phyloP scores from a whole-genome alignment of 2,329 filamentous ascomycete species.

The Hymenoscyphus fructigenus region DNA sequence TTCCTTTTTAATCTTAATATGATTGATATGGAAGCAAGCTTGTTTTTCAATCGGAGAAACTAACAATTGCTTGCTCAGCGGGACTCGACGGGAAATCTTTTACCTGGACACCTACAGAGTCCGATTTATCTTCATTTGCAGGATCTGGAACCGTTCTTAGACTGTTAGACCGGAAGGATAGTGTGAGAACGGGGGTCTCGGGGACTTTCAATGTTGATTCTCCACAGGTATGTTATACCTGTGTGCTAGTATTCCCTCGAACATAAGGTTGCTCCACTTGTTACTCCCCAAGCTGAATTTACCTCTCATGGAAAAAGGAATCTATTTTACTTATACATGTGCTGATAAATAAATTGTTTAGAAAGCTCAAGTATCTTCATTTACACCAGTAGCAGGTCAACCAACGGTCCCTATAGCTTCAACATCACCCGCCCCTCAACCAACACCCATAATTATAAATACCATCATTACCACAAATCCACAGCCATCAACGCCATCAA shows the following conservation, averaged over 20 bases:
- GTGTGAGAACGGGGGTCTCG: background rate
- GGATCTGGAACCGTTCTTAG: background rate
- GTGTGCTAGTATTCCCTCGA: background rate
- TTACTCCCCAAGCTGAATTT: background rate
- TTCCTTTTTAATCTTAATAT: background rate
- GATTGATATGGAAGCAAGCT: background rate
- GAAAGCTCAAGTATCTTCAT: background rate
- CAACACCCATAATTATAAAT: background rate
- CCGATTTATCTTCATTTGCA: background rate
- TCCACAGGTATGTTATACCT: background rate
- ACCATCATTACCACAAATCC: background rate
- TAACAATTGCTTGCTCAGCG: conserved; percentile 1
- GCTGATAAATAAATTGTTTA: background rate
- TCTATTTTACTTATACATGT: background rate
- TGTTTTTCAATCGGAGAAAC: background rate
- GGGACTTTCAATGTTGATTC: background rate
- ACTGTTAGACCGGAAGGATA: background rate
- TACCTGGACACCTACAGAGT: conserved; percentile 3
- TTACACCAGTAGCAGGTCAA: background rate
- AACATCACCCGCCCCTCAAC: background rate
- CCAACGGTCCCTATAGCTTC: background rate
- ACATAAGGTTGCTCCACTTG: background rate
- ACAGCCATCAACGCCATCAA: background rate
- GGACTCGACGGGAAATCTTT: conserved; percentile 1
- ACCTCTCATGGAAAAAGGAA: background rate